Conservation (phyloP, 2,329 filamentous ascomycete species). For the Neopestalotiopsis clavispora region DNA sequence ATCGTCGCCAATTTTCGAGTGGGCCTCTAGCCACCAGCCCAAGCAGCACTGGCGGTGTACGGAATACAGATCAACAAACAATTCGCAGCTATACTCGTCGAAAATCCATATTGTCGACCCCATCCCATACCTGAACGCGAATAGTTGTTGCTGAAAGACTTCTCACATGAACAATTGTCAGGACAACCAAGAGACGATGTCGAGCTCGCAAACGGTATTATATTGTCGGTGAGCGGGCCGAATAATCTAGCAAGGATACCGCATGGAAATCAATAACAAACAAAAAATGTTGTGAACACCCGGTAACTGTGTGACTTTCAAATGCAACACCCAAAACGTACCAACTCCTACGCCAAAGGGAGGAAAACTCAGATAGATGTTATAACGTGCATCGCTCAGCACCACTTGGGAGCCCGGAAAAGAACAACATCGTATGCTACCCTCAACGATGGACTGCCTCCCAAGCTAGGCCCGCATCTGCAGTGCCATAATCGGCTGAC, state of each 20-base stretch:
- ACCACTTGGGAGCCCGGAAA: not conserved
- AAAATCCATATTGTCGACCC: not conserved
- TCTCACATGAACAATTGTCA: not conserved
- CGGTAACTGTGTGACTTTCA: constrained; percentile 12
- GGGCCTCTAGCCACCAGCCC: not conserved
- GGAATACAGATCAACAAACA: not conserved
- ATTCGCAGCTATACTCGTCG: not conserved
- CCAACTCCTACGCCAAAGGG: constrained; percentile 21
- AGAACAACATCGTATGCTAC: constrained; percentile 7
- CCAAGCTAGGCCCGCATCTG: constrained; percentile 22
- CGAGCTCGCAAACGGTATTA: not conserved
- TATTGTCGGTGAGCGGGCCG: constrained; percentile 1
- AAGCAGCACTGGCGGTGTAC: not conserved
- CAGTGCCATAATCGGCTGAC: constrained; percentile 20
- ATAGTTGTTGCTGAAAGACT: not conserved
- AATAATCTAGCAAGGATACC: constrained; percentile 19
- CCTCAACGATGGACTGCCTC: constrained; percentile 5
- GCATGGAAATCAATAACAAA: constrained; percentile 8
- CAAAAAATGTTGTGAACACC: constrained; percentile 15
- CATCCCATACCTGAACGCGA: not conserved
- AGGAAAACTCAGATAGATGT: constrained; percentile 18
- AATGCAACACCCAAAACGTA: constrained; percentile 14
- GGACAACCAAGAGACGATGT: not conserved
- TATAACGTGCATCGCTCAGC: constrained; percentile 8
- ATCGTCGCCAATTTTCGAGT: not conserved